Evolutionary conservation across 2,329 filamentous ascomycete species (phyloP).

Genomic region (Epichloe uncinata): DNA sequence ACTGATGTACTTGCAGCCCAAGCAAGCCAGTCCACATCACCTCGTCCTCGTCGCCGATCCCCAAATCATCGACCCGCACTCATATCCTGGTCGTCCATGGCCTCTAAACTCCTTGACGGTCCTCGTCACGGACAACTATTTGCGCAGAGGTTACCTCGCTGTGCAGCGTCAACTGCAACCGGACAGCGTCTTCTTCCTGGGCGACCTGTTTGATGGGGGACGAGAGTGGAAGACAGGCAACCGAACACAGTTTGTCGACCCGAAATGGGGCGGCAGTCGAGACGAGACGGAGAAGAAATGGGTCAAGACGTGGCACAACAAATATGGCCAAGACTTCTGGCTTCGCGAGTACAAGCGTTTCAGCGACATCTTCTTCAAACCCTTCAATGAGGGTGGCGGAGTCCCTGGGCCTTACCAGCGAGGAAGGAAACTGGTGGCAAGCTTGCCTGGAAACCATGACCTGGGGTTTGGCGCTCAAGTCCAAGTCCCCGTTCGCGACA

Average conservation of each 20-base stretch:
- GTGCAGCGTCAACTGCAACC: slow-evolving; percentile 67
- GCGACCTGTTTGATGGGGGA: slow-evolving; percentile 90
- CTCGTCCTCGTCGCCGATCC: slow-evolving; percentile 79
- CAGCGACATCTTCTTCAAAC: slow-evolving; percentile 66
- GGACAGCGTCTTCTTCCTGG: slow-evolving; percentile 80
- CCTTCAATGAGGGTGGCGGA: slow-evolving; percentile 46
- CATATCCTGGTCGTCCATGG: slow-evolving; percentile 72
- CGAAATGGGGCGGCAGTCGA: slow-evolving; percentile 40
- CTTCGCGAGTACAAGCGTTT: slow-evolving; percentile 76
- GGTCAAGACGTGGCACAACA: slow-evolving; percentile 54
- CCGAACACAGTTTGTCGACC: slow-evolving; percentile 42
- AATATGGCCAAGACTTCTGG: slow-evolving; percentile 77
- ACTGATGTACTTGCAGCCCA: slow-evolving; percentile 43
- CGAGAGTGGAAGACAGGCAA: slow-evolving; percentile 77
- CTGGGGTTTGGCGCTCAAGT: slow-evolving; percentile 81
- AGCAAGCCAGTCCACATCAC: slow-evolving; percentile 66
- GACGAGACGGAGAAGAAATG: slow-evolving; percentile 38
- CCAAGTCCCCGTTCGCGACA: slow-evolving; percentile 62
- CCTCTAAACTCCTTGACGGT: slow-evolving; percentile 40
- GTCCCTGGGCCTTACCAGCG: slow-evolving; percentile 44
- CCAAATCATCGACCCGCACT: slow-evolving; percentile 85
- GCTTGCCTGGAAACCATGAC: slow-evolving; percentile 89
- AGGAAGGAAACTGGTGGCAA: slow-evolving; percentile 67
- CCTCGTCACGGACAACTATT: slow-evolving; percentile 72
- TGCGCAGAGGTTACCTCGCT: slow-evolving; percentile 67